phyloP scores from a whole-genome alignment of 345 rosid genomes.

The Excoecaria cochinchinensis region DNA sequence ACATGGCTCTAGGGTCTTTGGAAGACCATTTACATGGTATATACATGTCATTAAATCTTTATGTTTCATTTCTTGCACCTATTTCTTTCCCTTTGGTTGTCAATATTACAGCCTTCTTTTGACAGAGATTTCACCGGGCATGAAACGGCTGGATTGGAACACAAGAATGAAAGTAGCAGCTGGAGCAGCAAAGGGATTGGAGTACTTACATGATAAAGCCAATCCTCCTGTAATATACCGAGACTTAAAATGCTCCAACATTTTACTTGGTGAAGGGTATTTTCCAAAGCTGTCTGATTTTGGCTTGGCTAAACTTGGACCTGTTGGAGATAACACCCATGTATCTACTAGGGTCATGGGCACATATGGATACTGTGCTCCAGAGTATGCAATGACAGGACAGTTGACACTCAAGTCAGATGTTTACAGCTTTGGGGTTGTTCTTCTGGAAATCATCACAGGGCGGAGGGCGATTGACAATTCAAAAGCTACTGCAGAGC shows the following conservation, averaged over 20 bases:
- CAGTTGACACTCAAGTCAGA: constrained; percentile 88
- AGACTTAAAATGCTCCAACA: constrained; percentile 84
- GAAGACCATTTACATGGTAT: constrained; percentile 83
- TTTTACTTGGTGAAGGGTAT: constrained; percentile 71
- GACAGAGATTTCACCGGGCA: constrained; percentile 52
- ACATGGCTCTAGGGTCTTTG: constrained; percentile 81
- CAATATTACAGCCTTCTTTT: background rate
- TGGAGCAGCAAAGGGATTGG: constrained; percentile 82
- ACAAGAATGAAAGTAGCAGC: constrained; percentile 87
- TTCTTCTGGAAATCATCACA: constrained; percentile 79
- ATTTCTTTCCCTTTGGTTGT: background rate
- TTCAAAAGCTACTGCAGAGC: constrained; percentile 51
- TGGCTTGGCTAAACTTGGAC: constrained; percentile 95
- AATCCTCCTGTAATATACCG: constrained; percentile 84
- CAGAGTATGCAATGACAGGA: constrained; percentile 94
- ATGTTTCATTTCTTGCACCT: background rate
- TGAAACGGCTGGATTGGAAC: constrained; percentile 72
- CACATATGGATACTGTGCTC: constrained; percentile 95
- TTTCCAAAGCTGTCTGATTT: constrained; percentile 87
- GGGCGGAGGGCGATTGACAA: constrained; percentile 85
- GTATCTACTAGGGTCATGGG: constrained; percentile 98
- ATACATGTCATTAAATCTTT: background rate
- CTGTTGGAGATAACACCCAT: constrained; percentile 82
- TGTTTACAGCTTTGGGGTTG: constrained; percentile 90
- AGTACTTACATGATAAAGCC: constrained; percentile 76